phyloP scores from a whole-genome alignment of 495 filamentous ascomycete genomes.

The Penicillium dipodomyicola region DNA sequence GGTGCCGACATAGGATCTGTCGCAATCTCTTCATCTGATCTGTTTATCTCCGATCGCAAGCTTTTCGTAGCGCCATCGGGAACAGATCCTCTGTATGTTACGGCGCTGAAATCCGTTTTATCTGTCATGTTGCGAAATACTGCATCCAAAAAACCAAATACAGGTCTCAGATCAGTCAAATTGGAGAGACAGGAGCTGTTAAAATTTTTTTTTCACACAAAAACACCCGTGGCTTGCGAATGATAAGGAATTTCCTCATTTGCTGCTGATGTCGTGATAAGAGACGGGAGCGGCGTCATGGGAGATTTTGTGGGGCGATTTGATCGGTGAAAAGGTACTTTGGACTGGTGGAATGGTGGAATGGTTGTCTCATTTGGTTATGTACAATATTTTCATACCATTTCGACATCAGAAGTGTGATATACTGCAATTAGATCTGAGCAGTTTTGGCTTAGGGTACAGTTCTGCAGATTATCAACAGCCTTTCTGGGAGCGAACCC shows the following conservation, averaged over 20 bases:
- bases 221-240: background rate
- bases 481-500: too few species aligned
- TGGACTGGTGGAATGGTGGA: too few species aligned
- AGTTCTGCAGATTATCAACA: too few species aligned
- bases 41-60: constrained; percentile 3
- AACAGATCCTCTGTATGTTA: constrained; percentile 11
- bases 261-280: constrained; percentile 37
- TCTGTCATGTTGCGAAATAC: constrained; percentile 7
- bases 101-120: constrained; percentile 12
- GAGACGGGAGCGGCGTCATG: constrained; percentile 8
- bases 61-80: constrained; percentile 4
- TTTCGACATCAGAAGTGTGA: too few species aligned
- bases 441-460: too few species aligned
- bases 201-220: background rate
- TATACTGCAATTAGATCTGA: too few species aligned
- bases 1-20: constrained; percentile 31
- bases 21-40: constrained; percentile 10
- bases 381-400: too few species aligned
- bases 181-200: background rate
- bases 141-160: background rate
- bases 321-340: background rate
- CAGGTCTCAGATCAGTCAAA: background rate
- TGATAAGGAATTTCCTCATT: constrained; percentile 16
- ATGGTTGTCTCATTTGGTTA: too few species aligned
- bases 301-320: constrained; percentile 4